These are phyloP conservation scores for Phytophthora tentaculata DNA, from an alignment of 352 stramenopile genomes.

Conservation along the genomic window DNA sequence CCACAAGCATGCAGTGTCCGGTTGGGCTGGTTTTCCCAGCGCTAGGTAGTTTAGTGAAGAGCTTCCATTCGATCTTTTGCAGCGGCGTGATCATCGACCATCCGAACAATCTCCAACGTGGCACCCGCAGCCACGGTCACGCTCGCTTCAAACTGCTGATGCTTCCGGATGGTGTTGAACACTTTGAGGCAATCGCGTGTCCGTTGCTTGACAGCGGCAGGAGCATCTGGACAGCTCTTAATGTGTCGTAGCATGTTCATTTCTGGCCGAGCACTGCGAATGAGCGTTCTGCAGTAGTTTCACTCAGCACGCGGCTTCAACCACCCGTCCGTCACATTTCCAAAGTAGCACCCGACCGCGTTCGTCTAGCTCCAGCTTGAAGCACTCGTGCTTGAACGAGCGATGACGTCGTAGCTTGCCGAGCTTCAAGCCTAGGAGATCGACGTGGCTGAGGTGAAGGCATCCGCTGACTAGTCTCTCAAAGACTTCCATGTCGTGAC, in stretches of 20 bases:
- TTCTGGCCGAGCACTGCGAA: neutral
- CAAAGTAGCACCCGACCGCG: neutral
- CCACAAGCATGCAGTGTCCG: too few relatives aligned
- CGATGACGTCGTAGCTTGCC: neutral
- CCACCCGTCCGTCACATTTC: neutral
- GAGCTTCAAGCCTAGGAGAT: neutral
- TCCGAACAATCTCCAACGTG: too few relatives aligned
- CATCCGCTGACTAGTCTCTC: neutral
- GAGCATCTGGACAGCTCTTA: neutral
- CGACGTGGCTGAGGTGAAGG: neutral
- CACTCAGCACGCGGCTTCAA: neutral
- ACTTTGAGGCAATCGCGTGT: neutral
- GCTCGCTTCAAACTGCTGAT: neutral
- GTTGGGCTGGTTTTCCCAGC: too few relatives aligned
- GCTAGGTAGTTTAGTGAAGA: too few relatives aligned
- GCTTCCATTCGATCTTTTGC: too few relatives aligned
- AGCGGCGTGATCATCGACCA: too few relatives aligned
- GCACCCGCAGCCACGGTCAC: too few relatives aligned
- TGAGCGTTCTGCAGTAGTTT: neutral
- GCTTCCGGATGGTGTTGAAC: neutral
- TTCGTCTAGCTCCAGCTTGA: neutral
- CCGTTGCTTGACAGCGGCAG: constrained; percentile 1
- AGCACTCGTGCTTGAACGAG: neutral
- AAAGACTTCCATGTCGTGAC: neutral
- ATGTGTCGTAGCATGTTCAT: constrained; percentile 5